A percentile compares a stretch with the other conserved stretches of the same genome.
Conservation (phyloP, 2,329 filamentous ascomycete genomes). For the Fusarium dimerum region DNA sequence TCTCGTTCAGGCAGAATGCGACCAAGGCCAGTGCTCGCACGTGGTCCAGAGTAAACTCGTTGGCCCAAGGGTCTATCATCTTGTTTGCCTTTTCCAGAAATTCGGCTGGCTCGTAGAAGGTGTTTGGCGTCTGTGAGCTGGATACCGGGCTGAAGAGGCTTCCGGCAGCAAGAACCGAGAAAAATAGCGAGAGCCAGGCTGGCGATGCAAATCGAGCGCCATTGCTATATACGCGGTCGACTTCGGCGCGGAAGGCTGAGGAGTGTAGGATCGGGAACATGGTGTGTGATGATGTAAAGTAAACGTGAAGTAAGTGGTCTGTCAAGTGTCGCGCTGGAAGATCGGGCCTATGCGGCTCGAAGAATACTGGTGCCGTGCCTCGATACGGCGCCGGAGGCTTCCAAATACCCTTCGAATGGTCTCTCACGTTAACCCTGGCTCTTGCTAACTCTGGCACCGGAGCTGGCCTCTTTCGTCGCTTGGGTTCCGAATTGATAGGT, state of each 20-base stretch:
- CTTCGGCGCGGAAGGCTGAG: slow-evolving; percentile 75
- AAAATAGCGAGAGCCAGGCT: slow-evolving; percentile 79
- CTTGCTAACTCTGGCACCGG: slow-evolving; percentile 69
- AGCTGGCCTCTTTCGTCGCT: slow-evolving; percentile 61
- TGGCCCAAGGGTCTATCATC: slow-evolving; percentile 78
- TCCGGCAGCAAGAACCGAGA: slow-evolving; percentile 80
- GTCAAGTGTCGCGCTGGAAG: slow-evolving; percentile 70
- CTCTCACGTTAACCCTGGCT: slow-evolving; percentile 71
- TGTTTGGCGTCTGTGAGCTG: slow-evolving; percentile 50
- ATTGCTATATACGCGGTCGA: slow-evolving; percentile 75
- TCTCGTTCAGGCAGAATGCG: slow-evolving; percentile 79
- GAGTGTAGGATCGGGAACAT: slow-evolving; percentile 87
- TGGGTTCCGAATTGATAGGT: slow-evolving; percentile 65
- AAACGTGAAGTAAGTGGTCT: slow-evolving; percentile 73
- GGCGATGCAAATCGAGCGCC: slow-evolving; percentile 55
- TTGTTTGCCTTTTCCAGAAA: slow-evolving; percentile 72
- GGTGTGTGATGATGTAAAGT: slow-evolving; percentile 74
- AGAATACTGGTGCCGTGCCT: slow-evolving; percentile 46
- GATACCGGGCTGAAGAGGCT: slow-evolving; percentile 68
- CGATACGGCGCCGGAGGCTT: slow-evolving; percentile 73
- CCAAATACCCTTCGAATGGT: slow-evolving; percentile 76
- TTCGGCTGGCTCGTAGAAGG: slow-evolving; percentile 55
- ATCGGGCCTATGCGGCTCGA: slow-evolving; percentile 58
- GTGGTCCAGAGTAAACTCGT: slow-evolving; percentile 75
- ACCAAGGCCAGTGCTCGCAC: slow-evolving; percentile 72